A percentile compares a stretch with the other conserved stretches of the same genome.
phyloP scores from a whole-genome alignment of 208 protist genomes.

The Acanthamoeba lenticulata region DNA sequence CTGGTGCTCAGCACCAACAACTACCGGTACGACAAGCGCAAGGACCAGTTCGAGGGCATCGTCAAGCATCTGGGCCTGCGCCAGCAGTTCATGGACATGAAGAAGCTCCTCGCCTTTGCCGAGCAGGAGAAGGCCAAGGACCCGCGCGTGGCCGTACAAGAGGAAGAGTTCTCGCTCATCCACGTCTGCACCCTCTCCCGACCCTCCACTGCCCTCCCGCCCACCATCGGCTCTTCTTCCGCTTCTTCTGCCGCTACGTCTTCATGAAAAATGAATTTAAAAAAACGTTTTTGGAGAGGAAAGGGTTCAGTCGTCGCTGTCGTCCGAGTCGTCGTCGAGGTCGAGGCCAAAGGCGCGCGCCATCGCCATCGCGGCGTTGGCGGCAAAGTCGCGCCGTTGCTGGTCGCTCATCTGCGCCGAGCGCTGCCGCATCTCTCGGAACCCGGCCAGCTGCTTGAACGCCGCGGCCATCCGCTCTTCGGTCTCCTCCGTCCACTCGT shows the following conservation, averaged over 20 bases:
- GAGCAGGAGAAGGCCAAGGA: conserved; percentile 26
- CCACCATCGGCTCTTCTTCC: background rate
- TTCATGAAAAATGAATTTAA: too few relatives aligned
- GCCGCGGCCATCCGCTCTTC: background rate
- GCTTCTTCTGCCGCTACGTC: background rate
- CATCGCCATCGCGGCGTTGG: background rate
- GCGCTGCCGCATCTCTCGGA: background rate
- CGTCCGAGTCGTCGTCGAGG: background rate
- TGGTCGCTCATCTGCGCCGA: conserved; percentile 9
- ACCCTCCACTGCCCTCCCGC: background rate
- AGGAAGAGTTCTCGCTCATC: conserved; percentile 15
- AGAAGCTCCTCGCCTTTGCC: conserved; percentile 28
- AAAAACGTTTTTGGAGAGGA: too few relatives aligned
- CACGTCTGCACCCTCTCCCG: conserved; percentile 4
- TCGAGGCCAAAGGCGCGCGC: conserved; percentile 3
- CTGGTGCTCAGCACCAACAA: conserved; percentile 7
- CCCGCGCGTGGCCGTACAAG: background rate
- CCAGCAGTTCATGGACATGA: conserved; percentile 35
- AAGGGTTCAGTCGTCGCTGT: too few relatives aligned
- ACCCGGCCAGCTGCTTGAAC: conserved; percentile 14
- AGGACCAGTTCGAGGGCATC: conserved; percentile 27
- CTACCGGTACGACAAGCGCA: background rate
- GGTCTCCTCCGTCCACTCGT: background rate
- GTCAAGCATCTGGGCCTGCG: background rate
- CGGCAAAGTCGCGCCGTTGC: background rate